Evolutionary conservation across 75 land plant species (phyloP), one percentile per base, ranked within the genome.

Genomic region (Sequoia sempervirens): DNA sequence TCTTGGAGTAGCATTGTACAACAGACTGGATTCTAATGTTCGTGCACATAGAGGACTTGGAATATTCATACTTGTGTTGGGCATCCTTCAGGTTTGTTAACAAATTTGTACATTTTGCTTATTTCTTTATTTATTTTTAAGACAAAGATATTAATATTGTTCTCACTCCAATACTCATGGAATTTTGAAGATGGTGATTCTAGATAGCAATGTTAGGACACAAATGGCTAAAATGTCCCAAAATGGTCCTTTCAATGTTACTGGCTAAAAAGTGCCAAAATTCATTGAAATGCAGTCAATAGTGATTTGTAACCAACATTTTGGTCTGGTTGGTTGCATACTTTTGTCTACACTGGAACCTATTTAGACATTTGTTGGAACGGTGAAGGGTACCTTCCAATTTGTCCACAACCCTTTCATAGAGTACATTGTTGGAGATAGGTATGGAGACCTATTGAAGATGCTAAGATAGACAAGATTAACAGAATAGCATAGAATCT

Each of bases 71-170:
- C 82, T 93, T 84, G 86, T 87, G 9, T 86, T 94, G n/a, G 95
- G 90, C 3, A 84, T 85, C 66, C 90, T 94, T 80, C 96, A 94
- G 95, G 96, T 94, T 82, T 66, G 72, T 75, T 81, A 8, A n/a
- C 34, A n/a, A 11, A 20, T 18, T 70, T 86, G 12, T 43, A 28
- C 17, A 4, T 80, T 30, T 41, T 61, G 52, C 54, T 38, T 80
- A 34, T 74, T 80, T 72, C 23, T 56, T 45, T 41, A 78, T 78
- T 41, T 78, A 3, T 78, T 78, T 45, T 76, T 3, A 18, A 23
- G 6, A 23, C 23, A 23, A 61, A 61, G 66, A 61, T 20, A 61
- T 61, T 61, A 40, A 26, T 69, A 32, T 11, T 45, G 1, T 41
- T 41, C n/a, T 10, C 46, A 76, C 0, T 20, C 23, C 38, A 50